Percentiles rank a stretch among this genome's conserved stretches.
Conservation (phyloP, 2,329 filamentous ascomycete genomes). For the Diaporthe nobilis region DNA sequence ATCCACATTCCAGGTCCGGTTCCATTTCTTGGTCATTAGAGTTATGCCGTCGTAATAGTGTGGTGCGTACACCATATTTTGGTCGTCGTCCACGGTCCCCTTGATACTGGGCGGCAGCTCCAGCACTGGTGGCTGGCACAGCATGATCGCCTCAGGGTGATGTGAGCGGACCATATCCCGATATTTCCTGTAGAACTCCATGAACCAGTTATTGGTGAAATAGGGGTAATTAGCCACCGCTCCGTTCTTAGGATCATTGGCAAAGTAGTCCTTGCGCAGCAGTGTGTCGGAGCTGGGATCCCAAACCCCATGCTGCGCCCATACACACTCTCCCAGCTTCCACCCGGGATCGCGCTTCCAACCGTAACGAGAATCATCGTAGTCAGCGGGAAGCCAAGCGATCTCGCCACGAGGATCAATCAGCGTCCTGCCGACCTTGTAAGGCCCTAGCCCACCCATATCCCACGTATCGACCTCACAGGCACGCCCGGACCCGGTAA, state of each 20-base stretch:
- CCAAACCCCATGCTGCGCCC: constrained; percentile 98
- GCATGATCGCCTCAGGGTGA: constrained; percentile 86
- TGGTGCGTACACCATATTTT: constrained; percentile 90
- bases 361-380: constrained; percentile 89
- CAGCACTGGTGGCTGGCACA: constrained; percentile 92
- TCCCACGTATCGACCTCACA: constrained; percentile 94
- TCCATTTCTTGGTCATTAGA: constrained; percentile 98
- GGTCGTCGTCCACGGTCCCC: constrained; percentile 89
- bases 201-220: constrained; percentile 93
- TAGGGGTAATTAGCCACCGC: constrained; percentile 82
- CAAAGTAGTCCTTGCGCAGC: constrained; percentile 89
- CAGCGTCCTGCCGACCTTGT: constrained; percentile 85
- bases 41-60: constrained; percentile 99
- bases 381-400: constrained; percentile 86
- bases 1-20: constrained; percentile 96
- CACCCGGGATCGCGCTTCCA: constrained; percentile 91
- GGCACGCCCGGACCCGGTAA: constrained; percentile 91
- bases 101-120: constrained; percentile 93
- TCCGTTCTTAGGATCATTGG: constrained; percentile 81
- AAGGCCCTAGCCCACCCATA: constrained; percentile 92
- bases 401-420: constrained; percentile 89
- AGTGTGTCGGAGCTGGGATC: constrained; percentile 83
- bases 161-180: constrained; percentile 80
- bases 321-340: constrained; percentile 94
- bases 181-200: constrained; percentile 86